Conservation (phyloP, 1,284 basidiomycete genomes). For the Sporisorium reilianum region DNA sequence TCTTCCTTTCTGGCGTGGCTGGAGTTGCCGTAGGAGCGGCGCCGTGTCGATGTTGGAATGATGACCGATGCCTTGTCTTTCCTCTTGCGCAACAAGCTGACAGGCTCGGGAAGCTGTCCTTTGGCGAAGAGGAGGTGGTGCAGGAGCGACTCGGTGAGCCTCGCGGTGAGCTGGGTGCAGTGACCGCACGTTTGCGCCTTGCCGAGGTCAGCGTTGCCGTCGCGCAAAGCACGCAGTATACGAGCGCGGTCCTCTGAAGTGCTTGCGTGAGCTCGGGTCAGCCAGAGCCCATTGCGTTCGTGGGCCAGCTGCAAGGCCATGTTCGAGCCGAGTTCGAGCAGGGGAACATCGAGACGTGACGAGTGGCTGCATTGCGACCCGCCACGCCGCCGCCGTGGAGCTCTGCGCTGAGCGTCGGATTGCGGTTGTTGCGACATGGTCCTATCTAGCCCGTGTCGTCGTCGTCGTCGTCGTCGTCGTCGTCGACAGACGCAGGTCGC, state of each 20-base stretch:
- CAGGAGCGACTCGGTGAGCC: conserved; percentile 35
- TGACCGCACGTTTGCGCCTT: conserved; percentile 48
- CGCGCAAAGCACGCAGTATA: conserved; percentile 13
- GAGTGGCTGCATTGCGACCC: conserved; percentile 40
- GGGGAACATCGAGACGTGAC: conserved; percentile 18
- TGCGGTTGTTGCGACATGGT: background rate
- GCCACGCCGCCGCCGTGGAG: conserved; percentile 13
- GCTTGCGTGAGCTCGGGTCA: conserved; percentile 10
- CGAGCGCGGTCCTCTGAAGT: conserved; percentile 3
- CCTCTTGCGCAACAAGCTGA: conserved; percentile 29
- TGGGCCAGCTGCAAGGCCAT: conserved; percentile 33
- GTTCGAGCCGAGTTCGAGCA: conserved; percentile 35
- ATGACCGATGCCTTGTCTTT: background rate
- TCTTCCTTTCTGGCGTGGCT: conserved; percentile 15
- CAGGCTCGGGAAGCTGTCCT: conserved; percentile 48
- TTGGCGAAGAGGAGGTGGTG: conserved; percentile 52
- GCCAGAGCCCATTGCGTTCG: conserved; percentile 27
- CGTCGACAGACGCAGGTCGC: background rate
- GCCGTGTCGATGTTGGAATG: background rate
- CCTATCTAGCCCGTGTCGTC: too few relatives aligned
- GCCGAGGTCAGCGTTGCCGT: conserved; percentile 12
- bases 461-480: too few relatives aligned
- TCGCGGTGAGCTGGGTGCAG: conserved; percentile 34
- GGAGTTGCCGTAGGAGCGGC: conserved; percentile 8
- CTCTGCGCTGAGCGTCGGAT: conserved; percentile 1